Base-by-base conservation (phyloP, 768 basidiomycete genomes). In the Tephrocybe sp. region DNA sequence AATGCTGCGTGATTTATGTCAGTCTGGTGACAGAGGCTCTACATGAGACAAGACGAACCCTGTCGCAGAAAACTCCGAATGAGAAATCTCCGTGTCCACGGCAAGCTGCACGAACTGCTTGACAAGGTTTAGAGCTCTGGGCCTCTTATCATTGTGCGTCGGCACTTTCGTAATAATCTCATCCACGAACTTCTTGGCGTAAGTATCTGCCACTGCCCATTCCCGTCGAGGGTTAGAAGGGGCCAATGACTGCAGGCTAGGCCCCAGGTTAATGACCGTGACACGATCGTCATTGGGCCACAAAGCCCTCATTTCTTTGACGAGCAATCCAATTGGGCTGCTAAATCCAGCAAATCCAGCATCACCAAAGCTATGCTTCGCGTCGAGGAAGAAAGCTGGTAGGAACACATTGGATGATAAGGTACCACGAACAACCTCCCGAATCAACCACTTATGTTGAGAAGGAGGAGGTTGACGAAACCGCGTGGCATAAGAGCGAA, bases 271-370 rank as follows among this genome's bases (percentile, higher is more conserved):
- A 30, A 59, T 37, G 11, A 64, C 28, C 9, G 49, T 22, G 6
- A 51, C 51, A 13, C 49, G 31, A 12, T 53, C 47, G 26, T 49
- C 56, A 15, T 43, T 51, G 7, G 58, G 56, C 61, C 61, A 63
- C 12, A 61, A 22, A 3, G 40, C 26, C 22, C 52, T 30, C 5
- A 22, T 31, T 49, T 64, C 65, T 13, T 40, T 39, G 5, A 25
- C 25, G 3, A 58, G 49, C 9, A 63, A 42, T 9, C 49, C 49
- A 12, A 55, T 44, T 1, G 63, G 63, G 34, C 59, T 63, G 35
- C 60, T 62, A 45, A 60, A 64, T 0, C 63, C 65, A 25, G 60
- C 57, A 40, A 60, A 60, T 1, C 58, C 61, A 0, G 63, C 46
- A 38, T 64, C 65, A 3, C 53, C 55, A 49, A 60, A 66, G 36